phyloP scores from a whole-genome alignment of 192 early-diverging fungal genomes.

The Coemansia sp. region DNA sequence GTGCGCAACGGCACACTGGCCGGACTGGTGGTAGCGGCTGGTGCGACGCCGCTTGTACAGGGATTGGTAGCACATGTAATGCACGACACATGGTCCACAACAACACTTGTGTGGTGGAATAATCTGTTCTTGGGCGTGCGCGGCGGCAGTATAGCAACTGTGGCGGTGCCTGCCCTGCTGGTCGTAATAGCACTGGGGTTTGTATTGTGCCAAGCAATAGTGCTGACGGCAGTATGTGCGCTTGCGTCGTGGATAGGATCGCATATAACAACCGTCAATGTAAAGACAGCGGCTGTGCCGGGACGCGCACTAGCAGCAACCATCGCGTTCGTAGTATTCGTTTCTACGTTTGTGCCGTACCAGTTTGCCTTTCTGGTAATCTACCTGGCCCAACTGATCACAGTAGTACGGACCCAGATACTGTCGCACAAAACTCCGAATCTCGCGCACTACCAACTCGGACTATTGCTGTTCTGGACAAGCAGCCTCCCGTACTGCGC shows the following conservation, averaged over 20 bases:
- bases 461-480: conserved; percentile 68
- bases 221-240: conserved; percentile 11
- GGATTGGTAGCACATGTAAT: conserved; percentile 15
- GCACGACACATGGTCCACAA: conserved; percentile 18
- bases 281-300: not conserved
- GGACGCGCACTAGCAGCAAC: conserved; percentile 32
- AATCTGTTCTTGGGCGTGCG: conserved; percentile 54
- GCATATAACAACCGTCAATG: not conserved
- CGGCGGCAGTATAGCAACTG: conserved; percentile 25
- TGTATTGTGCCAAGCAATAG: conserved; percentile 29
- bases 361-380: conserved; percentile 74
- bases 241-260: not conserved
- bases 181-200: conserved; percentile 44
- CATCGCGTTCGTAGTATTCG: conserved; percentile 55
- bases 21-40: conserved; percentile 12
- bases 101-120: conserved; percentile 26
- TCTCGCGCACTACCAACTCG: conserved; percentile 66
- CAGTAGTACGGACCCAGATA: conserved; percentile 38
- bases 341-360: conserved; percentile 67
- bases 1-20: conserved; percentile 40
- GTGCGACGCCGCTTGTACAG: conserved; percentile 33
- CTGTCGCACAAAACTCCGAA: not conserved
- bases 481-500: conserved; percentile 70
- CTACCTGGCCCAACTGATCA: conserved; percentile 59
- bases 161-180: conserved; percentile 27